Evolutionary conservation across 2,329 filamentous ascomycete genomes (phyloP).

Genomic region (Penicillium sp.): DNA sequence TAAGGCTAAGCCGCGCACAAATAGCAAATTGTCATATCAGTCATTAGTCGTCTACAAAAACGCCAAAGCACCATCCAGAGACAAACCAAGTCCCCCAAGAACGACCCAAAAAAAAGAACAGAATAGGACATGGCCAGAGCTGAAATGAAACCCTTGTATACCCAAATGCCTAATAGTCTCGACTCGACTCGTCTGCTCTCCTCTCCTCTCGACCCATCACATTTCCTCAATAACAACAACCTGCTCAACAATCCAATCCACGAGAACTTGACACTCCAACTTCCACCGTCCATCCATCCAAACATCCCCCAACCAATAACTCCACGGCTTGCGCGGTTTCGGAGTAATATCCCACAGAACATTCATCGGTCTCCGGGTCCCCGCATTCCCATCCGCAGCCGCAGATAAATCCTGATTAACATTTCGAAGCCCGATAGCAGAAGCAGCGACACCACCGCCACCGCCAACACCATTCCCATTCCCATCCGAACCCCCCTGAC

Average conservation of each 20-base stretch:
- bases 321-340: conserved; percentile 30
- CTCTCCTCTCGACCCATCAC: conserved; percentile 14
- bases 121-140: no score
- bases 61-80: conserved; percentile 9
- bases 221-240: conserved; percentile 43
- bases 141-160: no score
- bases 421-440: conserved; percentile 23
- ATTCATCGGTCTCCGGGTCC: conserved; percentile 23
- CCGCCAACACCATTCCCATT: neutral
- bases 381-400: conserved; percentile 17
- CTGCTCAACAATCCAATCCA: conserved; percentile 46
- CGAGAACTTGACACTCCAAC: conserved; percentile 44
- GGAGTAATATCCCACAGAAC: conserved; percentile 33
- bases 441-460: conserved; percentile 5
- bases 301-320: conserved; percentile 42
- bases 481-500: conserved; percentile 54
- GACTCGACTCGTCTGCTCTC: neutral
- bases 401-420: conserved; percentile 35
- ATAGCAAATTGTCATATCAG: conserved; percentile 20
- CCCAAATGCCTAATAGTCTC: no score
- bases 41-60: conserved; percentile 25
- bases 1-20: conserved; percentile 8
- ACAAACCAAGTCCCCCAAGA: neutral
- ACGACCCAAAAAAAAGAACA: neutral
- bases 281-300: conserved; percentile 49